Evolutionary conservation across 2,329 filamentous ascomycete genomes (phyloP).

Genomic region (Raffaelea albimanens): DNA sequence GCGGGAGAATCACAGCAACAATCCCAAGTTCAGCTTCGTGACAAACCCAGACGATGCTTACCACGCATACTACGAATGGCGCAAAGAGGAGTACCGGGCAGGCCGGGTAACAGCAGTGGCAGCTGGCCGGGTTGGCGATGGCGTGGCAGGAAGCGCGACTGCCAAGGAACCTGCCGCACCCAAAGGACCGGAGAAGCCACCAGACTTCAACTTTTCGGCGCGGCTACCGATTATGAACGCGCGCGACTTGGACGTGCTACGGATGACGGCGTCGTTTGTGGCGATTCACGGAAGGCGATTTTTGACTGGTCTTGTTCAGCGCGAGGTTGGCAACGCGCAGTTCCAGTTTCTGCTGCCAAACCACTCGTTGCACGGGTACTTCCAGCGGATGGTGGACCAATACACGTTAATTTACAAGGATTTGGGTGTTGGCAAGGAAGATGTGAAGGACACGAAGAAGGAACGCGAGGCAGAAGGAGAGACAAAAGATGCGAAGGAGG

Average conservation of each 20-base stretch:
- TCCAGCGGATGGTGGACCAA: slow-evolving; percentile 84
- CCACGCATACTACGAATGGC: slow-evolving; percentile 83
- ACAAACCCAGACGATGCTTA: slow-evolving; percentile 75
- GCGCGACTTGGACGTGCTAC: slow-evolving; percentile 69
- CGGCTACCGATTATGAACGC: slow-evolving; percentile 97
- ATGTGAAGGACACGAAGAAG: background rate
- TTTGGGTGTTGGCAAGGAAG: background rate
- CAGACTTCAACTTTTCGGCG: slow-evolving; percentile 86
- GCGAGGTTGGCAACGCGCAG: slow-evolving; percentile 83
- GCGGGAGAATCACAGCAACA: slow-evolving; percentile 71
- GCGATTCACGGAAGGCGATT: slow-evolving; percentile 89
- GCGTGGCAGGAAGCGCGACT: slow-evolving; percentile 31
- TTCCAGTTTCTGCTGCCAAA: slow-evolving; percentile 95
- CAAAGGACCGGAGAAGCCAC: slow-evolving; percentile 73
- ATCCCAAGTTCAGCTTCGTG: slow-evolving; percentile 89
- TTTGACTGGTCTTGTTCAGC: slow-evolving; percentile 80
- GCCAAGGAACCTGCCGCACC: slow-evolving; percentile 44
- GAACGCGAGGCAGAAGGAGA: slow-evolving; percentile 60
- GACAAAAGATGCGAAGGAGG: slow-evolving; percentile 60
- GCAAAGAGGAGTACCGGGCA: slow-evolving; percentile 72
- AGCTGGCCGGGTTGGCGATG: slow-evolving; percentile 63
- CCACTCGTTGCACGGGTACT: slow-evolving; percentile 94
- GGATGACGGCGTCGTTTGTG: slow-evolving; percentile 79
- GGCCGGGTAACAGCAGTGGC: slow-evolving; percentile 73
- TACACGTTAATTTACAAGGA: slow-evolving; percentile 64